A percentile compares a stretch with the other conserved stretches of the same genome.
Conservation (phyloP, 1,284 basidiomycete species). For the Earliella scabrosa region DNA sequence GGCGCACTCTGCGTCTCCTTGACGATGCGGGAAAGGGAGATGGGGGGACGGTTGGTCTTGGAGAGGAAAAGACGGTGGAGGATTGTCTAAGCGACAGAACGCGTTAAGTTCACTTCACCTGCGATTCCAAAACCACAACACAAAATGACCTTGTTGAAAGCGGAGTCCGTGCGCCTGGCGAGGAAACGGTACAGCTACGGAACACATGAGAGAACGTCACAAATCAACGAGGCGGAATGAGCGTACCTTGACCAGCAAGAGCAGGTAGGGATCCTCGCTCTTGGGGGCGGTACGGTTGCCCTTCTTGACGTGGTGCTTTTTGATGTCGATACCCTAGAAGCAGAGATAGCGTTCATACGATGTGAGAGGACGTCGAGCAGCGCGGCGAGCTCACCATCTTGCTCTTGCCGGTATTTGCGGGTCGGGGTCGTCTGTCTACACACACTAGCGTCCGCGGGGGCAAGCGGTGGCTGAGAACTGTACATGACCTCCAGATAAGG, state of each 20-base stretch:
- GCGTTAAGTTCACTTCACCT: slow-evolving; percentile 6
- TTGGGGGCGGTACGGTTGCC: slow-evolving; percentile 93
- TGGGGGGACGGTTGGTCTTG: slow-evolving; percentile 96
- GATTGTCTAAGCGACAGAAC: slow-evolving; percentile 62
- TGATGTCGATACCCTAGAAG: slow-evolving; percentile 94
- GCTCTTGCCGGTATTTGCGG: slow-evolving; percentile 57
- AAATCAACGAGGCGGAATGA: not conserved
- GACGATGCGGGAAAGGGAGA: slow-evolving; percentile 91
- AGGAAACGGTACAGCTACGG: slow-evolving; percentile 97
- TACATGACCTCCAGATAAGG: slow-evolving; percentile 46
- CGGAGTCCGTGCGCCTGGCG: slow-evolving; percentile 93
- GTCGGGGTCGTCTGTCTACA: slow-evolving; percentile 32
- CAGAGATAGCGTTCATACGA: slow-evolving; percentile 8
- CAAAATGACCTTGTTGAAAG: slow-evolving; percentile 94
- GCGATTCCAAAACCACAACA: not conserved
- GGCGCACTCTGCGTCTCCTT: slow-evolving; percentile 78
- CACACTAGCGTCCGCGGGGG: slow-evolving; percentile 20
- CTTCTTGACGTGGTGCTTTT: slow-evolving; percentile 99
- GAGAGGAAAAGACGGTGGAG: slow-evolving; percentile 97
- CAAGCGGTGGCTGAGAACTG: slow-evolving; percentile 52
- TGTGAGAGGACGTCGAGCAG: slow-evolving; percentile 20
- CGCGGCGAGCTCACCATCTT: slow-evolving; percentile 76
- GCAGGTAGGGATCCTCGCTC: slow-evolving; percentile 99
- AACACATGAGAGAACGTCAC: not conserved
- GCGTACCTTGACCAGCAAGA: slow-evolving; percentile 95